Base-by-base conservation (phyloP, 2,329 filamentous ascomycete species). In the Bipolaris zeicola region DNA sequence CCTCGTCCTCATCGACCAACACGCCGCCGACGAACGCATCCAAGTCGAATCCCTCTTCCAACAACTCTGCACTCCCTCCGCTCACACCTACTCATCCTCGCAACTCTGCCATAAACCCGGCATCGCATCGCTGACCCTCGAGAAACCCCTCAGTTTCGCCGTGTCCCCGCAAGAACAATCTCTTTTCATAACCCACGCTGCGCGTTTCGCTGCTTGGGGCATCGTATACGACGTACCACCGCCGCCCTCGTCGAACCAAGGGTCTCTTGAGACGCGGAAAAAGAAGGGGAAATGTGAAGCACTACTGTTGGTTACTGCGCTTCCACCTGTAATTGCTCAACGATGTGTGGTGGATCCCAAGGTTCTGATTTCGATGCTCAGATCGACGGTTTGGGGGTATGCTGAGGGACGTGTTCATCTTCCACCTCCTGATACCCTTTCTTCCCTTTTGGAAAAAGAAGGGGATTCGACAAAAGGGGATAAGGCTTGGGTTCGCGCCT, bases 11-110 rank as follows among this genome's bases (percentile, higher is more conserved):
- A 83, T 97, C 5, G 95, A 99, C 69, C 95, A 99, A 69, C 95
- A 99, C 71, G 95, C 95, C 0, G 95, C 93, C 3, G 94, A 97
- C 71, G 95, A 99, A 78, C 85, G 95, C 43, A 87, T 90, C 60
- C 87, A 88, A 1, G 84, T 98, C 1, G 95, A 99, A 71, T 72
- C 75, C 0, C 80, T 99, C 1, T 86, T 96, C 71, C 60, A 70
- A 22, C 81, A 85, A 2, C 76, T 90, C 31, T 86, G 82, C 64
- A 59, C 58, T 5, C 71, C 70, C 28, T 16, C 52, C 16, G 11
- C 48, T 3, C 31, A 52, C 31, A 49, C 58, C 14, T 75, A 69
- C 22, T 26, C 6, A 44, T 62, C 61, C 33, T 76, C 74, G 26
- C 72, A 62, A 58, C 73, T 71, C 42, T 74, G 73, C 14, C 62